Conservation (phyloP, 2,329 filamentous ascomycete species). For the Penicillium sp. region DNA sequence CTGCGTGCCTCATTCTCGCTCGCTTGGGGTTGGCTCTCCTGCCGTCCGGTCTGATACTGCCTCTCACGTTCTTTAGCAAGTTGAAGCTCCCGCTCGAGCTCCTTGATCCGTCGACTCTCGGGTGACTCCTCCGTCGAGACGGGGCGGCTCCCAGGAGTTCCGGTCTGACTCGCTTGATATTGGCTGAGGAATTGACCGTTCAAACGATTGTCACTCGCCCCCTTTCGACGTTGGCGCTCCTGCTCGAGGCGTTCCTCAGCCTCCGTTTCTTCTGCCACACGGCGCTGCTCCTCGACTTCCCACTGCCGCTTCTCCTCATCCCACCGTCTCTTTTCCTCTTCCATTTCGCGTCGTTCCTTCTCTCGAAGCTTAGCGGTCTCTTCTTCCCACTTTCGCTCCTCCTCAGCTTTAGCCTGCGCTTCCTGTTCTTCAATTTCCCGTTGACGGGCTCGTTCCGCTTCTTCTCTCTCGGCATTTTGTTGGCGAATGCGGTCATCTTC, state of each 20-base stretch:
- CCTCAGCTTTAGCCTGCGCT: conserved; percentile 40
- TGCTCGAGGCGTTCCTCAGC: conserved; percentile 61
- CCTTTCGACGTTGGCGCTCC: conserved; percentile 58
- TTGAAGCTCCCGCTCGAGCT: conserved; percentile 70
- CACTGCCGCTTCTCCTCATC: conserved; percentile 59
- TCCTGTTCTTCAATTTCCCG: conserved; percentile 49
- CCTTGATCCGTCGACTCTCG: conserved; percentile 64
- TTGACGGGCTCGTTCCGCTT: conserved; percentile 46
- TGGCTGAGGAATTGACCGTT: conserved; percentile 81
- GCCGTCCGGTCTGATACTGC: conserved; percentile 57
- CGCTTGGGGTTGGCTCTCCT: conserved; percentile 41
- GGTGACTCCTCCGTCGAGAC: conserved; percentile 40
- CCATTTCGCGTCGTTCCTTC: conserved; percentile 43
- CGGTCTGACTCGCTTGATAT: conserved; percentile 66
- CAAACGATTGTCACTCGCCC: conserved; percentile 60
- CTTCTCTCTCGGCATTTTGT: conserved; percentile 42
- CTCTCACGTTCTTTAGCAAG: conserved; percentile 62
- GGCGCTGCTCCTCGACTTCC: conserved; percentile 68
- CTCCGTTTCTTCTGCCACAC: conserved; percentile 66
- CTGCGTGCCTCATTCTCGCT: conserved; percentile 19
- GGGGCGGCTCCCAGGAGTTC: conserved; percentile 29
- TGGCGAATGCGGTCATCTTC: conserved; percentile 50
- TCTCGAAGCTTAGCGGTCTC: conserved; percentile 47
- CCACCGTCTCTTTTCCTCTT: conserved; percentile 45
- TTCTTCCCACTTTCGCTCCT: conserved; percentile 46